These are phyloP conservation scores for Lagerstroemia speciosa DNA, from an alignment of 345 rosid genomes.

Conservation along the genomic window DNA sequence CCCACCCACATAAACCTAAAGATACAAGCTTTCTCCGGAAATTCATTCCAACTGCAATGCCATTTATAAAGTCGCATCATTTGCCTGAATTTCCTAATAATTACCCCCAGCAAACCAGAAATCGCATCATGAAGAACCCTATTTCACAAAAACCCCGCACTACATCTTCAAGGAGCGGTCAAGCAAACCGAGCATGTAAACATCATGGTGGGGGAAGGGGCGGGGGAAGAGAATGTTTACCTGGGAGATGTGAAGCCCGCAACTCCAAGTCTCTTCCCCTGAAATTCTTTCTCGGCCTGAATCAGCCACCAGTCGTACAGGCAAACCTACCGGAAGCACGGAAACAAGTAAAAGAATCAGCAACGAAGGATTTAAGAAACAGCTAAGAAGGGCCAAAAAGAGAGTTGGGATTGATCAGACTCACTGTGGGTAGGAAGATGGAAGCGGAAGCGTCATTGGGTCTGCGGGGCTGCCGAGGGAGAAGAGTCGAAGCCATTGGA, in stretches of 20 bases:
- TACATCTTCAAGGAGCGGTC: neutral
- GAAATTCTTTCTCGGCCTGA: constrained; percentile 29
- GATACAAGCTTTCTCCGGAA: neutral
- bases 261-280: constrained; percentile 62
- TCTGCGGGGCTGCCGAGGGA: neutral
- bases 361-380: neutral
- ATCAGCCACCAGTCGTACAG: constrained; percentile 75
- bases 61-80: neutral
- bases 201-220: neutral
- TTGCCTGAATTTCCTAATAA: neutral
- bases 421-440: neutral
- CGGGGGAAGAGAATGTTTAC: constrained; percentile 20
- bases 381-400: neutral
- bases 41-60: neutral
- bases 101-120: neutral
- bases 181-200: neutral
- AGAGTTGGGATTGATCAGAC: neutral
- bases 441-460: constrained; percentile 4
- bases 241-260: constrained; percentile 42
- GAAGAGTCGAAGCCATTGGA: neutral
- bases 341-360: neutral
- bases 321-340: constrained; percentile 31
- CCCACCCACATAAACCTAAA: neutral
- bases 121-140: neutral
- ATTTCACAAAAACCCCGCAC: neutral